Evolutionary conservation across 768 basidiomycete genomes (phyloP).

Genomic region (Coprinopsis sp.): DNA sequence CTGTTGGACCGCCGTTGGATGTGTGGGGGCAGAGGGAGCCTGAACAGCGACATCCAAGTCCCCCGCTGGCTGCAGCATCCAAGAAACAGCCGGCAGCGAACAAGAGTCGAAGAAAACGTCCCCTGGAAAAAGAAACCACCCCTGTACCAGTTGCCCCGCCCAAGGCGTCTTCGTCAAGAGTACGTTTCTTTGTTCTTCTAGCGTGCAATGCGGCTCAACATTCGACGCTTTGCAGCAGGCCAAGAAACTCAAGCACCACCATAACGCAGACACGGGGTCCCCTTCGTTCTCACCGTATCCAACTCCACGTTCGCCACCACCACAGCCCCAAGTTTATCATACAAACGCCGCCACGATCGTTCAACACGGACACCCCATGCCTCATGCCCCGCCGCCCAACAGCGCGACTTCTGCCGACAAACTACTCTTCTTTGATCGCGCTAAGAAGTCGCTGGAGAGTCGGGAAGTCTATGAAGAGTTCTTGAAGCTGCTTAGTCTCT

Average conservation of each 20-base stretch:
- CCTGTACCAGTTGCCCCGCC: constrained; percentile 42
- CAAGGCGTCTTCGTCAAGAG: constrained; percentile 35
- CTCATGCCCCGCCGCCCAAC: constrained; percentile 21
- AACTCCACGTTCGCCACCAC: constrained; percentile 38
- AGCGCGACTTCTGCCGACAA: constrained; percentile 55
- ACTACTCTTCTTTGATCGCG: constrained; percentile 90
- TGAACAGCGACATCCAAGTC: constrained; percentile 17
- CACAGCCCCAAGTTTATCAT: constrained; percentile 27
- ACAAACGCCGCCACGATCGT: constrained; percentile 14
- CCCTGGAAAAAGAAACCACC: constrained; percentile 62
- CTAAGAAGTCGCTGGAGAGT: constrained; percentile 73
- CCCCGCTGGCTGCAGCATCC: constrained; percentile 31
- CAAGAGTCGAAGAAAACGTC: constrained; percentile 63
- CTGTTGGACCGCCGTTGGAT: constrained; percentile 15
- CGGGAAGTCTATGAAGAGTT: constrained; percentile 88
- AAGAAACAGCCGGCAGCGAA: constrained; percentile 42
- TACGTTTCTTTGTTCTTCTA: constrained; percentile 13
- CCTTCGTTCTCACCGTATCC: constrained; percentile 49
- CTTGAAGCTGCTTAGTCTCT: constrained; percentile 86
- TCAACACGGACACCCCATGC: constrained; percentile 19
- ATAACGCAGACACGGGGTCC: constrained; percentile 55
- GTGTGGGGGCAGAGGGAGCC: constrained; percentile 2
- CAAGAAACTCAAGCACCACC: constrained; percentile 61
- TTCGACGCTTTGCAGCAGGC: constrained; percentile 30
- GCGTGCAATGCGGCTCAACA: neutral